phyloP scores from a whole-genome alignment of 345 rosid genomes.

The Camelina hispida region DNA sequence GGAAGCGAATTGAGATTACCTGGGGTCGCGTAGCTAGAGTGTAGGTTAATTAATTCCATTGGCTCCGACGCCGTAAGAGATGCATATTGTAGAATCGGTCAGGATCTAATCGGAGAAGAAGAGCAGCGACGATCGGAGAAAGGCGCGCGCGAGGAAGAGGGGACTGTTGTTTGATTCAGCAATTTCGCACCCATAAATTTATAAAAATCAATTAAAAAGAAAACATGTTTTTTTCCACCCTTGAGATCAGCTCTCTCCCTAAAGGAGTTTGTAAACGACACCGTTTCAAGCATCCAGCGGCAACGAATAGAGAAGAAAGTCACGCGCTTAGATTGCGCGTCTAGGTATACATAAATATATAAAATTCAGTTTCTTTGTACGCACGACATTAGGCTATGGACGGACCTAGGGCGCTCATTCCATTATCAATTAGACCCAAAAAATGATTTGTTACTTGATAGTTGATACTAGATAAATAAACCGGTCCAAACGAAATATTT shows the following conservation, averaged over 20 bases:
- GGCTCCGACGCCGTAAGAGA: slow-evolving; percentile 7
- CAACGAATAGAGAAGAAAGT: too few relatives aligned
- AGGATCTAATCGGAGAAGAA: slow-evolving; percentile 24
- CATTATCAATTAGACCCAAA: too few relatives aligned
- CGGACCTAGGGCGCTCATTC: too few relatives aligned
- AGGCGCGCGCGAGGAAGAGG: slow-evolving; percentile 57
- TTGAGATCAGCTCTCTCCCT: too few relatives aligned
- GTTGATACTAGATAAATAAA: neutral
- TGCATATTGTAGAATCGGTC: neutral
- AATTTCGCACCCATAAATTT: slow-evolving; percentile 26
- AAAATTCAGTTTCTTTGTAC: too few relatives aligned
- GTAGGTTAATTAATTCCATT: neutral
- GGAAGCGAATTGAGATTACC: neutral
- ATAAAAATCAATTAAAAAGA: neutral
- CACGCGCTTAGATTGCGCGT: too few relatives aligned
- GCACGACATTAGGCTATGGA: too few relatives aligned
- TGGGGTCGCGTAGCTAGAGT: neutral
- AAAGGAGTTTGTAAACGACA: too few relatives aligned
- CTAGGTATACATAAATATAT: too few relatives aligned
- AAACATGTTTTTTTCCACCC: too few relatives aligned
- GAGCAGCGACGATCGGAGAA: slow-evolving; percentile 46
- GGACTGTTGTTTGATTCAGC: slow-evolving; percentile 40
- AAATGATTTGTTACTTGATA: too few relatives aligned
- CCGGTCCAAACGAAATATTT: neutral
- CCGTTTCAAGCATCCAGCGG: too few relatives aligned